A percentile compares a stretch with the other conserved stretches of the same genome.
Evolutionary conservation across 176 grass and related monocot genomes (phyloP).

Genomic region (Avena sativa): DNA sequence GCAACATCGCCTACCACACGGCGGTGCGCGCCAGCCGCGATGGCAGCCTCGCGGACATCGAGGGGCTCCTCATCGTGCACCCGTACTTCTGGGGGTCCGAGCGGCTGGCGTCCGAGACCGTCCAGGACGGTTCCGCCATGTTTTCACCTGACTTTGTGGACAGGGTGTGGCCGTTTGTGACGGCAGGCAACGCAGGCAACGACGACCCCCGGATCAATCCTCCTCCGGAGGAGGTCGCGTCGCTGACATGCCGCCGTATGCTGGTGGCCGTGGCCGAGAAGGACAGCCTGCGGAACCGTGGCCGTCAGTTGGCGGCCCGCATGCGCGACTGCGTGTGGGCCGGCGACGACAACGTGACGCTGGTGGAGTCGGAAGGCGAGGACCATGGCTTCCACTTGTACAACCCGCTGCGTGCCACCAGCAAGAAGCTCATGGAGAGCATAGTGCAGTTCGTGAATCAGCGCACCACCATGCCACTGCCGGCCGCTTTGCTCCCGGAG

Average conservation of each 20-base stretch:
- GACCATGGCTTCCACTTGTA: background rate
- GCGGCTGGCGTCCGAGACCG: background rate
- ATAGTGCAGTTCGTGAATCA: background rate
- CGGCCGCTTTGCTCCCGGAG: background rate
- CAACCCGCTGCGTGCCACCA: background rate
- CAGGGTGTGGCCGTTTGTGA: background rate
- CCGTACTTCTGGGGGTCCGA: background rate
- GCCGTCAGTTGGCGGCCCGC: background rate
- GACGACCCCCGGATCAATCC: background rate
- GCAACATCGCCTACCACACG: background rate
- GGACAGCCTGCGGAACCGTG: background rate
- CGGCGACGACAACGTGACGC: background rate
- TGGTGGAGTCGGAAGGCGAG: background rate
- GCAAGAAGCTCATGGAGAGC: background rate
- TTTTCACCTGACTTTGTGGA: background rate
- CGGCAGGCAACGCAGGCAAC: background rate
- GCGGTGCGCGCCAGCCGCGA: background rate
- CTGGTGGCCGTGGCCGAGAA: background rate
- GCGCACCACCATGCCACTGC: background rate
- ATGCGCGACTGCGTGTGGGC: background rate
- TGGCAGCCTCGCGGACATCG: background rate
- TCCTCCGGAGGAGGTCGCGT: background rate
- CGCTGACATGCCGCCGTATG: background rate
- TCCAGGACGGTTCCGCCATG: background rate
- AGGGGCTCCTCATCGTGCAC: background rate